phyloP scores from a whole-genome alignment of 345 rosid genomes.

The Linum usitatissimum region DNA sequence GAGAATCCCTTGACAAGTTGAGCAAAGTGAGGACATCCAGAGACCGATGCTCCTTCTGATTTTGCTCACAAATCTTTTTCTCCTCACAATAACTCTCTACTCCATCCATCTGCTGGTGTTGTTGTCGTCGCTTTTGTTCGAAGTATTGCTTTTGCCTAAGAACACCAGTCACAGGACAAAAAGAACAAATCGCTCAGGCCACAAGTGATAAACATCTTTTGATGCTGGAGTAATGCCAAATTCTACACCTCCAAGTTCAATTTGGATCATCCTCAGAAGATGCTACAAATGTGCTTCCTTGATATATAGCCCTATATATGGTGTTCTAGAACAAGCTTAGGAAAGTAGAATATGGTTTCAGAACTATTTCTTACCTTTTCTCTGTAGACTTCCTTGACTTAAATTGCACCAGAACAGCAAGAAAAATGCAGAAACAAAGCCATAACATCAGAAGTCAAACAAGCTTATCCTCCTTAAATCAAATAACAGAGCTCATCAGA shows the following conservation, averaged over 20 bases:
- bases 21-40: conserved; percentile 60
- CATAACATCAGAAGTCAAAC: conserved; percentile 6
- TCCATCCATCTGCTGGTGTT: conserved; percentile 30
- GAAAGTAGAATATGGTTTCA: neutral
- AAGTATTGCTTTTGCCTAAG: conserved; percentile 80
- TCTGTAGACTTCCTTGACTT: conserved; percentile 51
- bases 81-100: conserved; percentile 28
- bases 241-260: neutral
- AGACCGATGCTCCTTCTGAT: conserved; percentile 41
- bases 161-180: conserved; percentile 6
- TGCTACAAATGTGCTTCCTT: neutral
- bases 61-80: conserved; percentile 12
- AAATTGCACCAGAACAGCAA: conserved; percentile 1
- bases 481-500: neutral
- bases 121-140: conserved; percentile 65
- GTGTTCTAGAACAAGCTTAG: neutral
- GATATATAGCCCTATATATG: neutral
- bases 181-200: neutral
- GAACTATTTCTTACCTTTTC: conserved; percentile 29
- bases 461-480: neutral
- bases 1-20: conserved; percentile 35
- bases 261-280: neutral
- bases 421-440: conserved; percentile 7
- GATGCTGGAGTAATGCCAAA: neutral
- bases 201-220: neutral